phyloP scores from a whole-genome alignment of 495 filamentous ascomycete species.

The Aspergillus sclerotioniger region DNA sequence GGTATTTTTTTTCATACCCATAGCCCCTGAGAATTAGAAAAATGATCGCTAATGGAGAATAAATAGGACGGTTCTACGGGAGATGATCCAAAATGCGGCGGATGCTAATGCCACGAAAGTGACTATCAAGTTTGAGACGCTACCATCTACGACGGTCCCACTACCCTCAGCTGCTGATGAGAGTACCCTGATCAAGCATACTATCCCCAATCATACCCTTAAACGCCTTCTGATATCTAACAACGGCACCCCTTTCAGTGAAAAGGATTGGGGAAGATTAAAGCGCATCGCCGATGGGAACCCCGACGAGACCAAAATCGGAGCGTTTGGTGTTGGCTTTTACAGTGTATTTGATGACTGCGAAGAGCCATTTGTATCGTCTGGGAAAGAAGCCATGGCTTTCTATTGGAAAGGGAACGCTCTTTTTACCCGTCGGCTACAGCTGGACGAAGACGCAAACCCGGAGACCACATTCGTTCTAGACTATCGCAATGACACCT shows the following conservation, averaged over 20 bases:
- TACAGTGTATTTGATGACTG: conserved; percentile 99
- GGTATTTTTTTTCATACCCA: conserved; percentile 37
- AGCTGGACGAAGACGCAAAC: conserved; percentile 61
- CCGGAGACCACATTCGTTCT: conserved; percentile 85
- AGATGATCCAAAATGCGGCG: conserved; percentile 96
- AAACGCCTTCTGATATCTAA: conserved; percentile 84
- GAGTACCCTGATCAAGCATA: conserved; percentile 75
- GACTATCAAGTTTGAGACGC: conserved; percentile 83
- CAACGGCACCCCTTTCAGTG: conserved; percentile 78
- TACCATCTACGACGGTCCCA: conserved; percentile 74
- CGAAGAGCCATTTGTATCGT: conserved; percentile 94
- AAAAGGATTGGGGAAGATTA: conserved; percentile 86
- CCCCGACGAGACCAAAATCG: conserved; percentile 97
- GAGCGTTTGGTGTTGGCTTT: conserved; percentile 97
- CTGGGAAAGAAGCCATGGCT: conserved; percentile 87
- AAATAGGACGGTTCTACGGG: conserved; percentile 65
- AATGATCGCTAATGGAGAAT: conserved; percentile 10
- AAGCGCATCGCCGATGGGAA: conserved; percentile 98
- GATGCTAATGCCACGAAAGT: conserved; percentile 91
- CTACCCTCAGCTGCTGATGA: conserved; percentile 63
- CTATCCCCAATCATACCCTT: conserved; percentile 77
- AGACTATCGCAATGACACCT: conserved; percentile 83
- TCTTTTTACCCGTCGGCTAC: conserved; percentile 80
- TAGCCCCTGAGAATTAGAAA: background rate
- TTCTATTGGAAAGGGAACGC: conserved; percentile 99